These are phyloP conservation scores for Candida pini DNA, from an alignment of 805 yeast species.

Conservation along the genomic window DNA sequence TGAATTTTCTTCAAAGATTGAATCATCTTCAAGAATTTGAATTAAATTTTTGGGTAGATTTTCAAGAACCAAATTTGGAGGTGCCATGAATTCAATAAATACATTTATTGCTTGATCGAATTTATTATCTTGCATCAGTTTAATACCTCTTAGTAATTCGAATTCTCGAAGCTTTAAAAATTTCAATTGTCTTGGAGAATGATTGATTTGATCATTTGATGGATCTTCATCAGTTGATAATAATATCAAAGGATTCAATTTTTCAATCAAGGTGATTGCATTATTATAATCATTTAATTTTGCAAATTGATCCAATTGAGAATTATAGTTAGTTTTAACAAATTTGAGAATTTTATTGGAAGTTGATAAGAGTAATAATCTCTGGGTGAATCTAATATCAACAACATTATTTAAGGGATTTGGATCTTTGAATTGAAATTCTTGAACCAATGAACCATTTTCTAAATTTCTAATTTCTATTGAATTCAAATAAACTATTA, in stretches of 20 bases:
- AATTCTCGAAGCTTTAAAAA: conserved; percentile 36
- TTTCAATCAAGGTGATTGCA: conserved; percentile 39
- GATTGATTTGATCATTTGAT: conserved; percentile 4
- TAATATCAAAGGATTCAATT: conserved; percentile 24
- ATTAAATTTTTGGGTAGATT: conserved; percentile 35
- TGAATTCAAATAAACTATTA: conserved; percentile 24
- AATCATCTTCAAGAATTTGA: conserved; percentile 5
- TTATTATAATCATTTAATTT: conserved; percentile 29
- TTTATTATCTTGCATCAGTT: conserved; percentile 24
- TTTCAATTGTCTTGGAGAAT: conserved; percentile 25
- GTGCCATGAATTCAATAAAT: conserved; percentile 52
- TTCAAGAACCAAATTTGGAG: conserved; percentile 47
- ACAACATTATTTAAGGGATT: conserved; percentile 6
- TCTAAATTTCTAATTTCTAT: conserved; percentile 35
- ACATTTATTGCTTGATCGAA: conserved; percentile 34
- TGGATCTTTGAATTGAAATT: conserved; percentile 4
- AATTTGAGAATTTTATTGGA: conserved; percentile 23
- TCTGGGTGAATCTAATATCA: conserved; percentile 20
- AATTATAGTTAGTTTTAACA: conserved; percentile 22
- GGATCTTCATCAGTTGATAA: conserved; percentile 1
- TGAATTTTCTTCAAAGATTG: neutral
- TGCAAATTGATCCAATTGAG: conserved; percentile 31
- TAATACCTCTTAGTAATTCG: conserved; percentile 35
- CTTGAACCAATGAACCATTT: conserved; percentile 32
- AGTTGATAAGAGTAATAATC: conserved; percentile 26